These are phyloP conservation scores for Tricholoma matsutake DNA, from an alignment of 768 basidiomycete species.

Conservation along the genomic window DNA sequence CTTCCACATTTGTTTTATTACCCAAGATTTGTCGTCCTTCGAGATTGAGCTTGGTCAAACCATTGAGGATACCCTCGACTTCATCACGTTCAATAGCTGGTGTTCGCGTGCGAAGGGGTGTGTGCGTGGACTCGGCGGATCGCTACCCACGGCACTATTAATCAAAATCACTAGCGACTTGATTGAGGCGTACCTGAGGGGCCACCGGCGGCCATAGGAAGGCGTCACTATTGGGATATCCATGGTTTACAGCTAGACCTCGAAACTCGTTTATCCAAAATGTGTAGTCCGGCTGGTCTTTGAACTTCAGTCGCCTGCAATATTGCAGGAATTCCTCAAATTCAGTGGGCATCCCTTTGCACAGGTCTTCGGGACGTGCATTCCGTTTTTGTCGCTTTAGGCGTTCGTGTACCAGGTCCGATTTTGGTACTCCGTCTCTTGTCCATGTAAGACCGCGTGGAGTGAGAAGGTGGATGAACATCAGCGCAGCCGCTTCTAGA, in stretches of 20 bases:
- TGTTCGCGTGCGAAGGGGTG: constrained; percentile 34
- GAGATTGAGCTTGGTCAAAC: constrained; percentile 57
- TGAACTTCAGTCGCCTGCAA: constrained; percentile 64
- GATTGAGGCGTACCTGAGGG: constrained; percentile 24
- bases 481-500: constrained; percentile 71
- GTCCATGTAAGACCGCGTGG: constrained; percentile 78
- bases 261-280: constrained; percentile 65
- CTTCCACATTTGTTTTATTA: constrained; percentile 47
- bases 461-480: constrained; percentile 79
- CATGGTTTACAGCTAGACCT: constrained; percentile 56
- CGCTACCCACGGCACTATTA: constrained; percentile 7
- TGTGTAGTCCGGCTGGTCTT: constrained; percentile 66
- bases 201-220: constrained; percentile 75
- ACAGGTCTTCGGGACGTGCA: constrained; percentile 63
- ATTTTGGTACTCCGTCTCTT: constrained; percentile 75
- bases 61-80: constrained; percentile 56
- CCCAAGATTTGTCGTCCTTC: constrained; percentile 48
- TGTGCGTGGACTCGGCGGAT: constrained; percentile 24
- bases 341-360: constrained; percentile 61
- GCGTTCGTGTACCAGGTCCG: constrained; percentile 56
- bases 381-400: constrained; percentile 63
- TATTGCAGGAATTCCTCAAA: constrained; percentile 79
- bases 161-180: constrained; percentile 18
- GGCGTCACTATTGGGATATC: constrained; percentile 53
- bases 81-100: constrained; percentile 37